Evolutionary conservation across 306 rosid genomes (phyloP).

Genomic region (Begonia masoniana): DNA sequence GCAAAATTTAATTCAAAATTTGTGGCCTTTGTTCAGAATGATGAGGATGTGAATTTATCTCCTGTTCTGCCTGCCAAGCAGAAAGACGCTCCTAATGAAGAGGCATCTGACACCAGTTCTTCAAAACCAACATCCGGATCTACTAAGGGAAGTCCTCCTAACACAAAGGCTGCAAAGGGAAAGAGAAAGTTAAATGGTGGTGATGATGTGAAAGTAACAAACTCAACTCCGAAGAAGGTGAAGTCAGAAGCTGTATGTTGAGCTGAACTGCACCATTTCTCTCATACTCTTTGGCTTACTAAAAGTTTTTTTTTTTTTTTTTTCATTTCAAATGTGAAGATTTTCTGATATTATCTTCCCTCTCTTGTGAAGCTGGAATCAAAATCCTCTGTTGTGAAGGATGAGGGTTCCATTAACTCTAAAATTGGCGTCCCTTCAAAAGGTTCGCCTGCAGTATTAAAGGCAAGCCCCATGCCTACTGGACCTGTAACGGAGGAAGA

Average conservation of each 20-base stretch:
- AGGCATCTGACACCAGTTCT: constrained; percentile 70
- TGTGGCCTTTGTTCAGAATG: constrained; percentile 35
- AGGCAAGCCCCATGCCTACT: constrained; percentile 30
- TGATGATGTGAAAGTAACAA: constrained; percentile 61
- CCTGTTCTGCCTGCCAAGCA: constrained; percentile 46
- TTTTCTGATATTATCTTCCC: too few species aligned
- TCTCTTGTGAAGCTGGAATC: constrained; percentile 35
- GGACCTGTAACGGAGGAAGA: constrained; percentile 88
- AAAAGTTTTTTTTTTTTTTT: too few species aligned
- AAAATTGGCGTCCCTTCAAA: constrained; percentile 40
- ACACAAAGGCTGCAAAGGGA: constrained; percentile 57
- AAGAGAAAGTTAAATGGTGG: constrained; percentile 63
- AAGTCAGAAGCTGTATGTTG: constrained; percentile 71
- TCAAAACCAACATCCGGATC: constrained; percentile 46
- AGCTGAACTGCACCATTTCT: background rate
- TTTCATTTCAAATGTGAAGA: too few species aligned
- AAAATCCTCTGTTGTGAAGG: constrained; percentile 36
- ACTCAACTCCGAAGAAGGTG: constrained; percentile 68
- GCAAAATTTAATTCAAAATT: too few species aligned
- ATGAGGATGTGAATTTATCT: constrained; percentile 51
- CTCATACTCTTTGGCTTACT: too few species aligned
- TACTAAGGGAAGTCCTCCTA: constrained; percentile 50
- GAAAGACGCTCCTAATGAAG: constrained; percentile 78
- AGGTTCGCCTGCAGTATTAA: constrained; percentile 31
- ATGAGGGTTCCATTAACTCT: constrained; percentile 32